Evolutionary conservation across 2,329 filamentous ascomycete genomes (phyloP).

Genomic region (Lomentospora prolificans): DNA sequence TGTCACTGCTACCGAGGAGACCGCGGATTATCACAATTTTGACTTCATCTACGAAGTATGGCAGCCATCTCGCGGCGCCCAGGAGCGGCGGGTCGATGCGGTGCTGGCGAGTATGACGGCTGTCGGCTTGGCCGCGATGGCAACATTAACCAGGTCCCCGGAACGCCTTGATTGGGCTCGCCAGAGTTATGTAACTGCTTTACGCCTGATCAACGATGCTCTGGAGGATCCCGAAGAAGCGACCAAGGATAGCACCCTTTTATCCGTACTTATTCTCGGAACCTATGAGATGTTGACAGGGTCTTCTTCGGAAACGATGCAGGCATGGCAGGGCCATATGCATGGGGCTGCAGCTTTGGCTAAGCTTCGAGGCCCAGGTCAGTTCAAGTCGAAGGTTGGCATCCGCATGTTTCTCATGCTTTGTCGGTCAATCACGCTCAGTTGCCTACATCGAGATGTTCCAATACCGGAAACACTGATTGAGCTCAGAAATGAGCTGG

Average conservation of each 20-base stretch:
- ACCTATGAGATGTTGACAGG: slow-evolving; percentile 46
- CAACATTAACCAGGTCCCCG: slow-evolving; percentile 31
- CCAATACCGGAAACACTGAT: slow-evolving; percentile 38
- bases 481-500: slow-evolving; percentile 34
- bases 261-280: slow-evolving; percentile 41
- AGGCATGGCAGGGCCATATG: slow-evolving; percentile 43
- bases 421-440: slow-evolving; percentile 39
- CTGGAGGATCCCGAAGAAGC: slow-evolving; percentile 33
- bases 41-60: slow-evolving; percentile 44
- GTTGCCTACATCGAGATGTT: slow-evolving; percentile 38
- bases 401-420: slow-evolving; percentile 45
- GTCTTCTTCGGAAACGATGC: slow-evolving; percentile 32
- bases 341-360: slow-evolving; percentile 41
- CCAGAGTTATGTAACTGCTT: slow-evolving; percentile 40
- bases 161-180: slow-evolving; percentile 36
- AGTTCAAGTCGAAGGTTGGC: slow-evolving; percentile 35
- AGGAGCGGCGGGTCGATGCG: slow-evolving; percentile 28
- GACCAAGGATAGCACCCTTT: slow-evolving; percentile 41
- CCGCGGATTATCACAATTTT: slow-evolving; percentile 38
- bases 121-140: slow-evolving; percentile 42
- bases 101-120: slow-evolving; percentile 43
- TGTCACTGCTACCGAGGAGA: slow-evolving; percentile 28
- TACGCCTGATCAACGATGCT: slow-evolving; percentile 39
- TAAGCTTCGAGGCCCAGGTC: slow-evolving; percentile 35
- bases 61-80: slow-evolving; percentile 29